Evolutionary conservation across 192 early-diverging fungal species (phyloP), one percentile per base, ranked within the genome.

Genomic region (Pilobolus umbonatus): DNA sequence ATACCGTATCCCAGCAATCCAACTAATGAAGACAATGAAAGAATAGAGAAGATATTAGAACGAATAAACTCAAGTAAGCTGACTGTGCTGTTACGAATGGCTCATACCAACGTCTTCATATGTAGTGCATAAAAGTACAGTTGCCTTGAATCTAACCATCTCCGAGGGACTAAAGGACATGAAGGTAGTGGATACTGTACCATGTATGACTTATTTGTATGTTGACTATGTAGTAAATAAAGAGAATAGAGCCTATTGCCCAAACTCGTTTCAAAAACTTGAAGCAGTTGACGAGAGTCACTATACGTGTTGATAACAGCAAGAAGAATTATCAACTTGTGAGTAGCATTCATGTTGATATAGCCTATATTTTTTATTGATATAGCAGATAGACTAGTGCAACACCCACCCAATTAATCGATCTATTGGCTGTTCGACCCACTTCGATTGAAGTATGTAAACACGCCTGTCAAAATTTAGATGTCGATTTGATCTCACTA

Each of bases 401-500:
- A 5, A 30, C 51, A 24, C 25, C 53, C 5, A 70, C 67, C 50
- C 56, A 50, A 2, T 29, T 55, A 12, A 63, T 78, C 63, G 84
- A 95, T 71, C 60, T 95, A 25, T 36, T 95, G 22, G 85, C 91
- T 12, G 86, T 89, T 1, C 77, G 81, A 50, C 89, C 90, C 2
- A 77, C 69, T 0, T 82, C 69, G 29, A 87, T 93, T 69, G 87
- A 89, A 28, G 65, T 81, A 1, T 88, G 92, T 39, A 82, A 85
- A 38, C 56, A 72, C 26, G 87, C 88, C 8, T 92, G 88, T 58
- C 56, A 68, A 17, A 71, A 75, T 25, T 68, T 80, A 28, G 90
- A 93, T 35, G 65, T 90, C 19, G 93, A 95, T 62, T 85, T 95
- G 35, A 91, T 95, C 35, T 81, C 85, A 29, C 65, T 95, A 12